Evolutionary conservation across 805 yeast genomes (phyloP), one percentile per base, ranked within the genome.

Genomic region (Starmerella kuoi): DNA sequence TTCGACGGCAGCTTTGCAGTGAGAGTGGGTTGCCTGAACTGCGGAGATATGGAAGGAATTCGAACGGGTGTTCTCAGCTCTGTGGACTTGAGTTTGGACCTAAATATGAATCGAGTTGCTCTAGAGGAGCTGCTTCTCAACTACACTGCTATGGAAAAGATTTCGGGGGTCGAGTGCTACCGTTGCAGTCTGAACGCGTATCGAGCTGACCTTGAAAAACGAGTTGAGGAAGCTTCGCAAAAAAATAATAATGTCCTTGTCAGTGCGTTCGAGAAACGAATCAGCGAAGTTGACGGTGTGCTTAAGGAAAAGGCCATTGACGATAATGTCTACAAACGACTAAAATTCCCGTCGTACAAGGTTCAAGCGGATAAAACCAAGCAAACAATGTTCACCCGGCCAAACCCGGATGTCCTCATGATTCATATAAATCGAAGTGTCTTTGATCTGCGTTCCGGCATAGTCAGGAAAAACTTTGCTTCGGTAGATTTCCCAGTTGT

Each of bases 41-140:
- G 97, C 69, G 95, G 95, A 45, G 96, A 88, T 55, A 83, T 77
- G 60, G 95, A 95, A 41, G 96, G 96, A 2, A 77, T 87, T 15
- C 70, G 95, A 47, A 79, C 78, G 50, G 79, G 91, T 1, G 82
- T 84, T 0, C 70, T 77, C n/a, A 59, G 65, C 22, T 58, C 63
- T 1, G 53, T 63, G 17, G 67, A 62, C 28, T 41, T 63, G n/a
- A 48, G 53, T 17, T 51, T 61, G 6, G 50, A 40, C 11, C 28
- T 31, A 7, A 30, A 42, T 11, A 27, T 18, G 4, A 19, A 33
- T 3, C 23, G 35, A 4, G 40, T 40, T 12, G 23, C 48, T 15
- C 43, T 61, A 6, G 45, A 52, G 6, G 52, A 49, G 5, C 52
- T 62, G 25, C 48, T 61, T 5, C 42, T 41, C 8, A 58, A 54